Base-by-base conservation (phyloP, 202 grass and related monocot species). In the Dendrocalamus latiflorus region DNA sequence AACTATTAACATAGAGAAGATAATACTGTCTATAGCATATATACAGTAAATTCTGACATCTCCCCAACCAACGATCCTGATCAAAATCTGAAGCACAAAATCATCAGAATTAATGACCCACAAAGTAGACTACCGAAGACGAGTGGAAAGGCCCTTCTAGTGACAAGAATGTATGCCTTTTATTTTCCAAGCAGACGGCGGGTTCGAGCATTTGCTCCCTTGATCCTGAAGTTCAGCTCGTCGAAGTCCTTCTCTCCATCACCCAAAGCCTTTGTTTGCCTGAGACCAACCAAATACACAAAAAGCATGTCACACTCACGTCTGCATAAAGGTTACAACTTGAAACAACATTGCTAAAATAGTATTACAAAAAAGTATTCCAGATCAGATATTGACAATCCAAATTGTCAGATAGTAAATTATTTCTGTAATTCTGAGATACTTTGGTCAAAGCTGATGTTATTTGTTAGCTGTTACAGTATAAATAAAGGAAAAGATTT, bases 121-220 rank as follows among this genome's bases (percentile, higher is more conserved):
- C 26, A 4, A 13, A 64, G 25, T n/a, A 54, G 45, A 15, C 5
- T 45, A 18, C 13, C 1, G 24, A 70, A 62, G 37, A 38, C 6
- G 39, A 49, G 25, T 73, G 0, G n/a, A 64, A 36, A 59, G 53
- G 2, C 26, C 65, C 20, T 13, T 70, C 34, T 9, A 9, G 73
- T 61, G 37, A 84, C 18, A 68, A 61, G 26, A 80, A 26, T 2
- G 53, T 56, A 37, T 21, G 30, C 6, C 16, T 17, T 56, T 21
- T 86, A 95, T 88, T 71, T 92, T 9, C 93, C 85, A 71, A 95
- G 93, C n/a, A 92, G 79, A 50, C 74, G 83, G 7, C 87, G 85
- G 36, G 90, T 48, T 50, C 85, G 74, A 49, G 81, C 24, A 71
- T 84, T 95, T 8, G 88, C 90, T 56, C 93, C 93, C 89, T 83